Percentiles rank a stretch among this genome's conserved stretches.
Evolutionary conservation across 2,329 filamentous ascomycete genomes (phyloP).

Genomic region (Trichoderma lentiforme): DNA sequence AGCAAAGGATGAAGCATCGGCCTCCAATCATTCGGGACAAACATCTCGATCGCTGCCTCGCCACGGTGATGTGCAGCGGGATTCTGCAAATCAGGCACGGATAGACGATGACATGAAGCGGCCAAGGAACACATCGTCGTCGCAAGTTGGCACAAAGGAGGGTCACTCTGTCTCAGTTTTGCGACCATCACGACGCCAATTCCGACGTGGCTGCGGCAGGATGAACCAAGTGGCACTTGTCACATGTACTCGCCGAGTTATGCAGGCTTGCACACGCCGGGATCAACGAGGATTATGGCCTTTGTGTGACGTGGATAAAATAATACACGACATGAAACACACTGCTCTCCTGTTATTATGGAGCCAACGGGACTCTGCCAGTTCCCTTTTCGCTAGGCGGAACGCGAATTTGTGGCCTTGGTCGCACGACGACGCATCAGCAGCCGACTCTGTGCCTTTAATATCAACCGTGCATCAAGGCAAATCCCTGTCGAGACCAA

Average conservation of each 20-base stretch:
- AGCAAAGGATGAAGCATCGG: background rate
- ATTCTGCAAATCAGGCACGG: background rate
- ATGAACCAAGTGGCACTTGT: background rate
- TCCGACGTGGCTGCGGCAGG: background rate
- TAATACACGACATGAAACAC: background rate
- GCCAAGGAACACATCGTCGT: background rate
- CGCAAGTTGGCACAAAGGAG: slow-evolving; percentile 15
- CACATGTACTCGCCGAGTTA: background rate
- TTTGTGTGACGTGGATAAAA: slow-evolving; percentile 7
- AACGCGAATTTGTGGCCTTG: background rate
- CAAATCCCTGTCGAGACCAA: slow-evolving; percentile 1
- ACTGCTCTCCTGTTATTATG: slow-evolving; percentile 16
- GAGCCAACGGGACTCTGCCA: slow-evolving; percentile 9
- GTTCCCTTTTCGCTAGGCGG: slow-evolving; percentile 11
- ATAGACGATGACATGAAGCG: slow-evolving; percentile 8
- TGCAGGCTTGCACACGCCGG: background rate
- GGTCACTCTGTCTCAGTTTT: slow-evolving; percentile 10
- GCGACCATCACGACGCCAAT: background rate
- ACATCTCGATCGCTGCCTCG: background rate
- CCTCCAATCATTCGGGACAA: background rate
- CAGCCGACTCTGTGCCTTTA: slow-evolving; percentile 14
- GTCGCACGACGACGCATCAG: slow-evolving; percentile 17
- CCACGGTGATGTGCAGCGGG: slow-evolving; percentile 10
- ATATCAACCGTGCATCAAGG: background rate
- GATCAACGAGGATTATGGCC: background rate